These are phyloP conservation scores for Arthrobotrys entomopaga DNA, from an alignment of 2,329 filamentous ascomycete genomes.

Conservation along the genomic window DNA sequence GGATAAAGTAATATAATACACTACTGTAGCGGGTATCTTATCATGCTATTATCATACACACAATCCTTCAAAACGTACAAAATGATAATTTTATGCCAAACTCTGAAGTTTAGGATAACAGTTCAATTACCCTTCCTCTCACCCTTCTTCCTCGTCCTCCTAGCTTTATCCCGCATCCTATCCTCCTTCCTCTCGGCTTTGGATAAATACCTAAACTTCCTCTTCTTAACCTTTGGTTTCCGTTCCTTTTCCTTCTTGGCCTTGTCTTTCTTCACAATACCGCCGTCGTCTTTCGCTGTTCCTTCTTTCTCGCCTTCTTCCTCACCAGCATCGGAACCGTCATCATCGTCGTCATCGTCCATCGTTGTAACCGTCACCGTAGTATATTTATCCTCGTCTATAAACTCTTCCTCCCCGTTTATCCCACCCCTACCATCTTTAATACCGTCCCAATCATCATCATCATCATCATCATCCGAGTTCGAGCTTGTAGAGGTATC, in stretches of 20 bases:
- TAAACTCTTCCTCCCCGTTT: slow-evolving; percentile 89
- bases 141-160: slow-evolving; percentile 72
- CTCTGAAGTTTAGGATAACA: neutral
- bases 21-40: slow-evolving; percentile 12
- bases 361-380: slow-evolving; percentile 94
- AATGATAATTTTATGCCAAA: too few relatives aligned
- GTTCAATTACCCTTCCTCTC: slow-evolving; percentile 20
- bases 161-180: slow-evolving; percentile 72
- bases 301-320: slow-evolving; percentile 59
- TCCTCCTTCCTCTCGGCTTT: slow-evolving; percentile 79
- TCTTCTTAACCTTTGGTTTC: slow-evolving; percentile 81
- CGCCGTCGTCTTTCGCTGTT: neutral
- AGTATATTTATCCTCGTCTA: slow-evolving; percentile 95
- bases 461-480: slow-evolving; percentile 72
- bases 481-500: slow-evolving; percentile 61
- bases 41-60: too few relatives aligned
- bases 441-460: slow-evolving; percentile 66
- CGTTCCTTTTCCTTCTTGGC: slow-evolving; percentile 62
- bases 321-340: slow-evolving; percentile 61
- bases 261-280: slow-evolving; percentile 57
- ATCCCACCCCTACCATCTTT: slow-evolving; percentile 64
- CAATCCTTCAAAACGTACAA: too few relatives aligned
- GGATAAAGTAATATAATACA: slow-evolving; percentile 12
- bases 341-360: slow-evolving; percentile 68
- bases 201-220: slow-evolving; percentile 90